phyloP scores from a whole-genome alignment of 2,329 filamentous ascomycete species.

The Venturiaceae sp. region DNA sequence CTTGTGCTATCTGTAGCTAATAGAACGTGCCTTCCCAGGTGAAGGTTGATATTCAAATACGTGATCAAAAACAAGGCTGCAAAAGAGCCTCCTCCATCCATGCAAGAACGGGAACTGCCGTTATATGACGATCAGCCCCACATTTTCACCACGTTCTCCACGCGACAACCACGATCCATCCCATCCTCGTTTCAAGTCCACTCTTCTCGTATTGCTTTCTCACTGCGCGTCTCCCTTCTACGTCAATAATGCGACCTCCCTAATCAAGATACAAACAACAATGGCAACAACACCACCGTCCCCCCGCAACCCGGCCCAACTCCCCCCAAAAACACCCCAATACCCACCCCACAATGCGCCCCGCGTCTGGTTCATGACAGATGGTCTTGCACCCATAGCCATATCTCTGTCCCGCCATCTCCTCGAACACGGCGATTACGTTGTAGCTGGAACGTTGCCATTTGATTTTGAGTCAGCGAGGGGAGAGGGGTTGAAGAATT shows the following conservation, averaged over 20 bases:
- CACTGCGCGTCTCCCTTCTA: neutral
- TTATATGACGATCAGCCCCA: neutral
- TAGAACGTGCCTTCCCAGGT: too few relatives aligned
- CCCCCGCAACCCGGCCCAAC: neutral
- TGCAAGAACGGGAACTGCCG: neutral
- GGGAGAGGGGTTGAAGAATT: slow-evolving; percentile 64
- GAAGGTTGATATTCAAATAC: too few relatives aligned
- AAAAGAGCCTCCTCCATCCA: neutral
- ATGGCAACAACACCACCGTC: neutral
- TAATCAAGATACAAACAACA: neutral
- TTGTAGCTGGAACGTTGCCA: slow-evolving; percentile 74
- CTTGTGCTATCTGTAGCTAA: too few relatives aligned
- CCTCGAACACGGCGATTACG: slow-evolving; percentile 84
- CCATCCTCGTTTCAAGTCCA: neutral
- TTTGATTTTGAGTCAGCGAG: slow-evolving; percentile 63
- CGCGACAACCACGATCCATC: neutral
- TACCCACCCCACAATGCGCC: slow-evolving; percentile 57
- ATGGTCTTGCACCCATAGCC: slow-evolving; percentile 73
- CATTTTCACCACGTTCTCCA: neutral
- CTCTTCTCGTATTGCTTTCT: too few relatives aligned
- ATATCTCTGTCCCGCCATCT: slow-evolving; percentile 73
- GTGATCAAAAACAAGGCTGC: neutral
- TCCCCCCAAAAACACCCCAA: slow-evolving; percentile 19
- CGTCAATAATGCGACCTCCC: neutral
- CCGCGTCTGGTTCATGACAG: slow-evolving; percentile 87